A percentile compares a stretch with the other conserved stretches of the same genome.
phyloP scores from a whole-genome alignment of 2,329 filamentous ascomycete species.

The Sclerotiophoma versabilis region DNA sequence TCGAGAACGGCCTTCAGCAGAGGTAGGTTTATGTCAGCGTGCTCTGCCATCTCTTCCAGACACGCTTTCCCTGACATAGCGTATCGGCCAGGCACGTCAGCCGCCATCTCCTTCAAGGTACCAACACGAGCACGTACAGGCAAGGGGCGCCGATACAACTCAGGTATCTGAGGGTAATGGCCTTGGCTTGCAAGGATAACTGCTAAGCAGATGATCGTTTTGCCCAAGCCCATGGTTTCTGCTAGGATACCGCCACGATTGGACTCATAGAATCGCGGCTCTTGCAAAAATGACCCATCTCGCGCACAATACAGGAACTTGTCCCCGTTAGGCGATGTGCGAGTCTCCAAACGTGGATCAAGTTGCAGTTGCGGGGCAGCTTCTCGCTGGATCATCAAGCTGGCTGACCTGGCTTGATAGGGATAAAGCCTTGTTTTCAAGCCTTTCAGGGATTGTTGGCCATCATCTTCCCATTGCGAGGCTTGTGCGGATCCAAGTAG shows the following conservation, averaged over 20 bases:
- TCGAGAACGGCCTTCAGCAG: constrained; percentile 35
- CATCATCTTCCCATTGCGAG: constrained; percentile 41
- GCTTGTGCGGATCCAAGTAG: constrained; percentile 55
- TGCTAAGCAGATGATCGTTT: constrained; percentile 83
- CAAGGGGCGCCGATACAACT: constrained; percentile 60
- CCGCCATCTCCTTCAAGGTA: constrained; percentile 77
- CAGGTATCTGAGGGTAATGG: constrained; percentile 71
- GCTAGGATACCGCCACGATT: constrained; percentile 79
- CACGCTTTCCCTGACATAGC: constrained; percentile 74
- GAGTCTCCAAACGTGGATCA: constrained; percentile 74
- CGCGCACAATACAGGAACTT: constrained; percentile 75
- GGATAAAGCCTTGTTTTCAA: constrained; percentile 72
- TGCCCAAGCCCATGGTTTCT: constrained; percentile 81
- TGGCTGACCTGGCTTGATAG: constrained; percentile 82
- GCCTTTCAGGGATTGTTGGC: constrained; percentile 56
- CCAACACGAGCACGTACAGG: constrained; percentile 60
- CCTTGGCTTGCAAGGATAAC: constrained; percentile 76
- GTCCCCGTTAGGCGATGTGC: constrained; percentile 66
- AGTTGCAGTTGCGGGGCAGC: constrained; percentile 67
- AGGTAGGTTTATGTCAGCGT: constrained; percentile 37
- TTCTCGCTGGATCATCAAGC: constrained; percentile 85
- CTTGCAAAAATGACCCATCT: constrained; percentile 66
- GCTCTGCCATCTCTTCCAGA: constrained; percentile 62
- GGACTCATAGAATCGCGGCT: constrained; percentile 76
- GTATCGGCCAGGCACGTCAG: constrained; percentile 70